phyloP scores from a whole-genome alignment of 805 yeast species.

The Priceomyces medius region DNA sequence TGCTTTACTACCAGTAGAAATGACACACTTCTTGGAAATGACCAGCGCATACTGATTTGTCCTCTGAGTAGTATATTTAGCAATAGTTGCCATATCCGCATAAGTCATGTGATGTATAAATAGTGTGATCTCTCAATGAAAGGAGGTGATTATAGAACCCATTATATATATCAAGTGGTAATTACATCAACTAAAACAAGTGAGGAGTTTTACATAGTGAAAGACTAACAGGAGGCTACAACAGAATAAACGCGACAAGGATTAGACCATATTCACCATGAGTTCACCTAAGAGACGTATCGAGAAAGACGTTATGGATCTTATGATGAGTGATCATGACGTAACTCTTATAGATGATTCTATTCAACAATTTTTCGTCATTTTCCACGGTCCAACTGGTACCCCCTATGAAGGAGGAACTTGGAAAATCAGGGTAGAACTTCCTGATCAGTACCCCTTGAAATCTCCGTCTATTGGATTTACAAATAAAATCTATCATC shows the following conservation, averaged over 20 bases:
- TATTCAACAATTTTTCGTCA: slow-evolving; percentile 80
- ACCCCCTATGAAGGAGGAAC: slow-evolving; percentile 87
- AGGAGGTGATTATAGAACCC: too few species aligned
- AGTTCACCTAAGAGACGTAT: slow-evolving; percentile 76
- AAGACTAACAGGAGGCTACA: too few species aligned
- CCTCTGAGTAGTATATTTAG: too few species aligned
- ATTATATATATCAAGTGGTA: too few species aligned
- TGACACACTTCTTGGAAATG: too few species aligned
- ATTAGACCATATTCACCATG: slow-evolving; percentile 21
- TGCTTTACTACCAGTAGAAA: too few species aligned
- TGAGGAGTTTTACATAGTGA: too few species aligned
- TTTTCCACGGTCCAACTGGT: slow-evolving; percentile 77
- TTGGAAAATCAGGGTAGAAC: slow-evolving; percentile 89
- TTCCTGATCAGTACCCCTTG: slow-evolving; percentile 94
- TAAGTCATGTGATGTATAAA: neutral
- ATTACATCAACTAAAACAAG: too few species aligned
- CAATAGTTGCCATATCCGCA: neutral
- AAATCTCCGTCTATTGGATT: slow-evolving; percentile 96
- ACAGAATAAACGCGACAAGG: too few species aligned
- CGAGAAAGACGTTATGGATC: slow-evolving; percentile 94
- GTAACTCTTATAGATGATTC: slow-evolving; percentile 76
- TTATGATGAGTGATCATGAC: slow-evolving; percentile 92
- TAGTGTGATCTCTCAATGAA: neutral
- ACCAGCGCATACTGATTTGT: too few species aligned
- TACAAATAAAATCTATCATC: slow-evolving; percentile 87